A percentile compares a stretch with the other conserved stretches of the same genome.
Conservation (phyloP, 2,329 filamentous ascomycete genomes). For the Diaporthe sp. region DNA sequence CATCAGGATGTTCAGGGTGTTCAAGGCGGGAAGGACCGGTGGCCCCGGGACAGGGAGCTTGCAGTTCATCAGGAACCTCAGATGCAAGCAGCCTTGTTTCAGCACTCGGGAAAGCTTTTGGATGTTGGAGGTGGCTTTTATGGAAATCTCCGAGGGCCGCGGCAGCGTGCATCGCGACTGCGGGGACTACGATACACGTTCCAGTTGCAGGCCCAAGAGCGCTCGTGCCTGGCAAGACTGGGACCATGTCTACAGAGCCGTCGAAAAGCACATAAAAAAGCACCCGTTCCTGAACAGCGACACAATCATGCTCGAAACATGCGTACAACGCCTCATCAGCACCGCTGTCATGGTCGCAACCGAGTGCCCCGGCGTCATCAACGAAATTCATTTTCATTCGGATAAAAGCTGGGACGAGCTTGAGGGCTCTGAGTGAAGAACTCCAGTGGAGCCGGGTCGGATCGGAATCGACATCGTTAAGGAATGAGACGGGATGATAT, state of each 20-base stretch:
- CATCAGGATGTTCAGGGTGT: background rate
- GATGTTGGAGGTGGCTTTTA: background rate
- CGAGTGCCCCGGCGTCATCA: background rate
- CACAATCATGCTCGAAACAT: background rate
- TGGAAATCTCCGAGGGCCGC: too few relatives aligned
- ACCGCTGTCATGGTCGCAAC: background rate
- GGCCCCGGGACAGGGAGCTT: background rate
- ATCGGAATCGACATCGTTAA: too few relatives aligned
- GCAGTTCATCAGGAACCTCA: background rate
- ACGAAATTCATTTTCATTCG: background rate
- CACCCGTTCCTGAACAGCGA: too few relatives aligned
- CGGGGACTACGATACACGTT: accelerated
- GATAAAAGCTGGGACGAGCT: background rate
- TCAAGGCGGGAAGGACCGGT: background rate
- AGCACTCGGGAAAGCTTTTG: background rate
- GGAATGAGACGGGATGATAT: too few relatives aligned
- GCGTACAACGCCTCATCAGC: background rate
- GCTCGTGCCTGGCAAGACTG: background rate
- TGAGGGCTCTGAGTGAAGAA: background rate
- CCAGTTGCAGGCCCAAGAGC: background rate
- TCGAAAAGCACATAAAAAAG: background rate
- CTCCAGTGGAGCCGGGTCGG: too few relatives aligned
- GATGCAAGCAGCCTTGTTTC: accelerated
- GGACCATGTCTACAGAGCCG: background rate
- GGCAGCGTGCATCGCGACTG: background rate